These are phyloP conservation scores for Colletotrichum incanum DNA, from an alignment of 2,329 filamentous ascomycete genomes.

Conservation along the genomic window DNA sequence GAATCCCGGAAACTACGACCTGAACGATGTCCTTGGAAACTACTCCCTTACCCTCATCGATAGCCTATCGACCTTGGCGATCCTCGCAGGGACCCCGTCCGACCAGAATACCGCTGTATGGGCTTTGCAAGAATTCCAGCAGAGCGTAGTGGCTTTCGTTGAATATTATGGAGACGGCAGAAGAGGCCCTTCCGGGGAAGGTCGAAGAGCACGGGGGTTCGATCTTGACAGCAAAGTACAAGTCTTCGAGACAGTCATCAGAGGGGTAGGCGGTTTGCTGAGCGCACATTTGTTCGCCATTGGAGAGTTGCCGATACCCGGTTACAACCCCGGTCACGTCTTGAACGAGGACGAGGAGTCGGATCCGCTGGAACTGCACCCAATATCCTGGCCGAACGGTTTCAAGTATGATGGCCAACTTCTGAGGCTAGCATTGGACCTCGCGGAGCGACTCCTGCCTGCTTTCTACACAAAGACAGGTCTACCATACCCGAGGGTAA, in stretches of 20 bases:
- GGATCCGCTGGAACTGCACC: conserved; percentile 63
- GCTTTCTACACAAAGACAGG: conserved; percentile 94
- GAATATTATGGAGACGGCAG: conserved; percentile 90
- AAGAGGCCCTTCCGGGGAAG: conserved; percentile 76
- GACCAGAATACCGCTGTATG: conserved; percentile 70
- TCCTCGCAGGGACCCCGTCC: conserved; percentile 83
- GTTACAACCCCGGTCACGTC: conserved; percentile 73
- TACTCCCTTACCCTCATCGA: conserved; percentile 97
- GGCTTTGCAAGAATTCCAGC: conserved; percentile 83
- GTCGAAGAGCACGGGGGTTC: conserved; percentile 84
- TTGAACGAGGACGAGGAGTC: conserved; percentile 47
- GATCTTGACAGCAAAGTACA: conserved; percentile 98
- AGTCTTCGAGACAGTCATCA: conserved; percentile 97
- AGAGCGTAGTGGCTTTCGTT: conserved; percentile 83
- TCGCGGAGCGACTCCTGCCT: conserved; percentile 87
- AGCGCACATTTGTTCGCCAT: conserved; percentile 95
- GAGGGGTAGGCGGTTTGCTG: conserved; percentile 90
- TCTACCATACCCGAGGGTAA: conserved; percentile 94
- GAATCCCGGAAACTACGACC: conserved; percentile 84
- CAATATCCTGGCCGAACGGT: conserved; percentile 79
- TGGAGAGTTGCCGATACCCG: conserved; percentile 88
- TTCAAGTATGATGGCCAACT: conserved; percentile 92
- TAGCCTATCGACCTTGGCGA: conserved; percentile 93
- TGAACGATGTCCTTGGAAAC: conserved; percentile 97
- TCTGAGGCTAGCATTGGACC: conserved; percentile 88